These are phyloP conservation scores for Chlamydomonas schloesseri DNA, from an alignment of 139 green algal species.

Conservation along the genomic window DNA sequence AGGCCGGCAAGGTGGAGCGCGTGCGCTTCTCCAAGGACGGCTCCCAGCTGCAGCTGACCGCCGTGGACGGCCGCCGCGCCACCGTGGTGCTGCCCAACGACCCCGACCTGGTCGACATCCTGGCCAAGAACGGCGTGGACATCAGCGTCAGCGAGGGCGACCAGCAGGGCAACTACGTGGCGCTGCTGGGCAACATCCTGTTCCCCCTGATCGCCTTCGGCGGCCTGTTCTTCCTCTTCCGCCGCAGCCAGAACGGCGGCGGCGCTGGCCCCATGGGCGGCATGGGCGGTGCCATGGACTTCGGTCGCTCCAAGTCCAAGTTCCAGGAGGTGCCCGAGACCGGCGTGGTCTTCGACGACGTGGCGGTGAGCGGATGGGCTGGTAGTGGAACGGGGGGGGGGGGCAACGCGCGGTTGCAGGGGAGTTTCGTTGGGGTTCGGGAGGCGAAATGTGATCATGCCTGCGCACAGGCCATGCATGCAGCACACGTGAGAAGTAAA, in stretches of 20 bases:
- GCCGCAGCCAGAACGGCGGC: conserved; percentile 59
- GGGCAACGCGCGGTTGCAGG: no score
- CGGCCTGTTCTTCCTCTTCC: conserved; percentile 99
- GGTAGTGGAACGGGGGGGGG: no score
- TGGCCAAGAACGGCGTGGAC: conserved; percentile 87
- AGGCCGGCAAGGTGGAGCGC: conserved; percentile 96
- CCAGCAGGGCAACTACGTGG: conserved; percentile 92
- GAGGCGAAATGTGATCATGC: no score
- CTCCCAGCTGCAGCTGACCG: conserved; percentile 84
- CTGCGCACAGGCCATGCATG: no score
- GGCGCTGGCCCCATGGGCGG: conserved; percentile 69
- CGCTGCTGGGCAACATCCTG: conserved; percentile 98
- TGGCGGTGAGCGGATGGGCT: conserved; percentile 75
- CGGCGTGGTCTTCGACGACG: conserved; percentile 96
- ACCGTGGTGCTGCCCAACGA: conserved; percentile 87
- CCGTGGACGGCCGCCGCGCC: conserved; percentile 82
- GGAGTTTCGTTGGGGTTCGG: no score
- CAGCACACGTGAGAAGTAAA: no score
- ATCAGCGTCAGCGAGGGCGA: conserved; percentile 86
- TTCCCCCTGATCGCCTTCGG: conserved; percentile 98
- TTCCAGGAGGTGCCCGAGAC: conserved; percentile 99
- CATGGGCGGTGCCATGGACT: conserved; percentile 98
- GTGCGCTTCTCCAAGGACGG: conserved; percentile 99
- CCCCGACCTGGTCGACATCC: conserved; percentile 87
- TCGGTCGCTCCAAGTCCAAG: conserved; percentile 97